Conservation (phyloP, 257 asterid genomes). For the Pogostemon cablin region DNA sequence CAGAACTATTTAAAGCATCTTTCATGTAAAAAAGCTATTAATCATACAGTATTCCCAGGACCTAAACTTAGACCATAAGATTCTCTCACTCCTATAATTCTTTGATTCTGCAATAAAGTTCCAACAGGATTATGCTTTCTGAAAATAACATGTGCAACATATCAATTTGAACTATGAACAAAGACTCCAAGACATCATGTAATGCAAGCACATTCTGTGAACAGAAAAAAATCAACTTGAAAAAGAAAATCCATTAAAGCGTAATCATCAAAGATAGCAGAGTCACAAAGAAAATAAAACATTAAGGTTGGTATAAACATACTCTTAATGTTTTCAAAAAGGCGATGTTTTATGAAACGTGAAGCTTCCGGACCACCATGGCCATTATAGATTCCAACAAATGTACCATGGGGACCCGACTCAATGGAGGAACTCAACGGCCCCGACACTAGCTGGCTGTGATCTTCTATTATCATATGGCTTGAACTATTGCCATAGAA, state of each 20-base stretch:
- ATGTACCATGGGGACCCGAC: constrained; percentile 72
- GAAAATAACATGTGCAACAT: constrained; percentile 14
- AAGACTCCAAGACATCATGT: background rate
- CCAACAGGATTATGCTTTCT: constrained; percentile 1
- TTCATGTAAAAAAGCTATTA: constrained; percentile 21
- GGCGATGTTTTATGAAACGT: constrained; percentile 55
- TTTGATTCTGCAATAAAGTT: constrained; percentile 4
- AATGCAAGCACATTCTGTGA: constrained; percentile 25
- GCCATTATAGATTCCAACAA: constrained; percentile 88
- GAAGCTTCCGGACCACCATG: constrained; percentile 87
- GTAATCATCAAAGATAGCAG: background rate
- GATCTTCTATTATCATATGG: constrained; percentile 69
- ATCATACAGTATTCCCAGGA: constrained; percentile 27
- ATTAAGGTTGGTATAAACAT: constrained; percentile 28
- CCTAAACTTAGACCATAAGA: constrained; percentile 31
- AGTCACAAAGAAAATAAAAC: background rate
- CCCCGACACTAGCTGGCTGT: constrained; percentile 82
- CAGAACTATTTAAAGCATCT: constrained; percentile 35
- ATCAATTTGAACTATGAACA: constrained; percentile 17
- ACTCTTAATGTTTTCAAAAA: constrained; percentile 74
- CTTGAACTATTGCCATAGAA: constrained; percentile 87
- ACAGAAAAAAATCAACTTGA: background rate
- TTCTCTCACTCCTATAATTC: constrained; percentile 28
- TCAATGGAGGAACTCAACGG: constrained; percentile 56
- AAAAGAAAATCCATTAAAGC: background rate